Evolutionary conservation across 73 alveolate genomes (phyloP).

Genomic region (Symbiodinium natans): DNA sequence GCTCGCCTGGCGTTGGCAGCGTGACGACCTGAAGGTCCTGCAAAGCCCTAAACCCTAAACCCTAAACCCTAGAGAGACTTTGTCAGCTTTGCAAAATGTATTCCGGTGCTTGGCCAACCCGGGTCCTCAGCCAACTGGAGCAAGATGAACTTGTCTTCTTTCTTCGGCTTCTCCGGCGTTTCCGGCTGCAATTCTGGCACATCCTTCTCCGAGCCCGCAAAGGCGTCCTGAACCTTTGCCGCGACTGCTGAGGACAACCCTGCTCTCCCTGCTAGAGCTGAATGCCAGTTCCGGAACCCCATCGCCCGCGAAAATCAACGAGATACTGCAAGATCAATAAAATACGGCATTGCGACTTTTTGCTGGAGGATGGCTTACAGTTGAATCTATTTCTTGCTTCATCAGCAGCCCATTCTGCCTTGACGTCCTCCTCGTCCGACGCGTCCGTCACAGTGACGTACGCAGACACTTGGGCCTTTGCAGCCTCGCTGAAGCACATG

Average conservation of each 20-base stretch:
- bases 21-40: constrained; percentile 87
- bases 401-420: neutral
- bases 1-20: constrained; percentile 51
- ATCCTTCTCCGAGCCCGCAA: constrained; percentile 71
- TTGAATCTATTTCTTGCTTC: too few species aligned
- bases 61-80: too few species aligned
- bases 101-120: too few species aligned
- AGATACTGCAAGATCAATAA: too few species aligned
- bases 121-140: neutral
- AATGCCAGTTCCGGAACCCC: too few species aligned
- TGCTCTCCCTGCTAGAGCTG: too few species aligned
- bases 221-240: constrained; percentile 32
- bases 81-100: too few species aligned
- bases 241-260: neutral
- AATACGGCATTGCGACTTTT: too few species aligned
- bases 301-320: too few species aligned
- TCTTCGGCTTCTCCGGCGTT: constrained; percentile 39
- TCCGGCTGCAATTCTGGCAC: constrained; percentile 65
- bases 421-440: neutral
- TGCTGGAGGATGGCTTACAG: too few species aligned
- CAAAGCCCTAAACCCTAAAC: too few species aligned
- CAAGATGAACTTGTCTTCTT: constrained; percentile 13
- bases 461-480: neutral
- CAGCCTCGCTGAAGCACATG: neutral
- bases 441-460: neutral